Percentiles rank a stretch among this genome's conserved stretches.
phyloP scores from a whole-genome alignment of 805 yeast species.

The Candida gorgasii region DNA sequence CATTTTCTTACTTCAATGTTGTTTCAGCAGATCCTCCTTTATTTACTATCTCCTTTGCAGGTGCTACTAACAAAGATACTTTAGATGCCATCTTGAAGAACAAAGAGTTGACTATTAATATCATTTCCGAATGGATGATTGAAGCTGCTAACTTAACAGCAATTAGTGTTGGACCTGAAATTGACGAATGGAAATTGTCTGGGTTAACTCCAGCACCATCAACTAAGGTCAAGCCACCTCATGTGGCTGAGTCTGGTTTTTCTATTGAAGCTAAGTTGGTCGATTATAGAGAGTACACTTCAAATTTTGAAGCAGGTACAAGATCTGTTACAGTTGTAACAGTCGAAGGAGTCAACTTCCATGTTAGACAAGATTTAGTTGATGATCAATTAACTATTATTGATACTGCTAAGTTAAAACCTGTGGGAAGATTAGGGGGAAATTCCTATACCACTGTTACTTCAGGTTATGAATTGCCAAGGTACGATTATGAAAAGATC shows the following conservation, averaged over 20 bases:
- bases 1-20: constrained; percentile 57
- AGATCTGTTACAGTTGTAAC: constrained; percentile 42
- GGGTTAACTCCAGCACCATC: constrained; percentile 54
- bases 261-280: constrained; percentile 56
- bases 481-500: constrained; percentile 41
- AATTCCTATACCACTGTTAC: constrained; percentile 46
- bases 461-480: constrained; percentile 46
- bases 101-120: constrained; percentile 54
- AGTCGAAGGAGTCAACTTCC: constrained; percentile 59
- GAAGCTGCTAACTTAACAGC: constrained; percentile 61
- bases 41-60: constrained; percentile 52
- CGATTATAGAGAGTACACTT: constrained; percentile 44
- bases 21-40: constrained; percentile 59
- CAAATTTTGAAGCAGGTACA: constrained; percentile 35
- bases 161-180: constrained; percentile 47
- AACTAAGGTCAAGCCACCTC: constrained; percentile 49
- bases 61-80: constrained; percentile 49
- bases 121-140: constrained; percentile 62
- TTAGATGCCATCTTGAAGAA: constrained; percentile 49
- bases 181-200: constrained; percentile 56
- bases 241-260: constrained; percentile 63
- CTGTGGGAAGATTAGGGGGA: constrained; percentile 54
- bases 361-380: constrained; percentile 55
- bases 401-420: constrained; percentile 50
- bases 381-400: constrained; percentile 39